These are phyloP conservation scores for Paramecium biaurelia DNA, from an alignment of 73 alveolate species.

Conservation along the genomic window DNA sequence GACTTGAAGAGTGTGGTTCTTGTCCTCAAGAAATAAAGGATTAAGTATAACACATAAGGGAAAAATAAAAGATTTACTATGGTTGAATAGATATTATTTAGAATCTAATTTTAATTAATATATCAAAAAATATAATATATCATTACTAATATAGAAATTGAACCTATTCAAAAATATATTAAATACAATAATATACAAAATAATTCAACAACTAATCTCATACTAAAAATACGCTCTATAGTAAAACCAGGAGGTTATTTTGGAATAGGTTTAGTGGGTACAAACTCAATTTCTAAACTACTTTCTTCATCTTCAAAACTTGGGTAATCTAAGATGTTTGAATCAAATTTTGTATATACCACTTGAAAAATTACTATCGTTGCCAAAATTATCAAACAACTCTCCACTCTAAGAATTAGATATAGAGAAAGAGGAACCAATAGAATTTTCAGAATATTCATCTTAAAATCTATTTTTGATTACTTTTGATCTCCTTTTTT, in stretches of 20 bases:
- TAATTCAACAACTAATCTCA: not conserved
- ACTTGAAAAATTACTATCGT: not conserved
- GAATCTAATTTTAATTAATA: not conserved
- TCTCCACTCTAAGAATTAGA: not conserved
- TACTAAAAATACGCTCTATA: not conserved
- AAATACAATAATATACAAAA: not conserved
- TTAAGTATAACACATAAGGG: not conserved
- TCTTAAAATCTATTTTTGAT: not conserved
- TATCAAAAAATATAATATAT: not conserved
- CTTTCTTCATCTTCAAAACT: not conserved
- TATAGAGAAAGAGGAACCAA: not conserved
- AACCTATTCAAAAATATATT: not conserved
- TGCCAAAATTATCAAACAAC: not conserved
- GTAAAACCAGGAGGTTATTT: not conserved
- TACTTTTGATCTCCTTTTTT: not conserved
- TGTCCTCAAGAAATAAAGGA: constrained; percentile 29
- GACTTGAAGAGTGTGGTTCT: constrained; percentile 40
- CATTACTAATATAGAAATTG: not conserved
- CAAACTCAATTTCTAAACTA: not conserved
- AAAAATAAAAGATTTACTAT: constrained; percentile 18
- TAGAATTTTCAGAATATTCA: not conserved
- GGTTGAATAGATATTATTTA: constrained; percentile 1
- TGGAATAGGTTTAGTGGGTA: not conserved
- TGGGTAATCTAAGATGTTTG: not conserved
- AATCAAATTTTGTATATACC: not conserved